phyloP scores from a whole-genome alignment of 306 rosid genomes.

The Trifolium repens region DNA sequence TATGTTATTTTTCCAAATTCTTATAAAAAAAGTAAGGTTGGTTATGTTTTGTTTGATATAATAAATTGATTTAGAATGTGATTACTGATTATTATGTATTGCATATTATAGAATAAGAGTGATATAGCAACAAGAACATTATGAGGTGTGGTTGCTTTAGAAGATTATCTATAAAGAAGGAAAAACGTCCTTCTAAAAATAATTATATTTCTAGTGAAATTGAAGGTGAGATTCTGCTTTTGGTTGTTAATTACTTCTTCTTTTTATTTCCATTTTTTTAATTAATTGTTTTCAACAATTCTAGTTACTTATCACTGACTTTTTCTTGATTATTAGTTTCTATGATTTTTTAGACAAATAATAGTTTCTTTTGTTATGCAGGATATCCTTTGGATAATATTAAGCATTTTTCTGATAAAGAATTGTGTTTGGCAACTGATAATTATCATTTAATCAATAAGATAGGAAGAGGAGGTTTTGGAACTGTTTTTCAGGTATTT shows the following conservation, averaged over 20 bases:
- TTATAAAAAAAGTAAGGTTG: neutral
- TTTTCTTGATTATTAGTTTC: slow-evolving; percentile 8
- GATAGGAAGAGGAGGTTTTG: slow-evolving; percentile 95
- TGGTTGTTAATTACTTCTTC: neutral
- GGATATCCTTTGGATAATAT: slow-evolving; percentile 59
- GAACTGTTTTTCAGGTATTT: slow-evolving; percentile 86
- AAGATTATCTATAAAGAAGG: neutral
- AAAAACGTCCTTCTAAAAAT: slow-evolving; percentile 6
- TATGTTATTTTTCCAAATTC: neutral
- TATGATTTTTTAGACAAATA: slow-evolving; percentile 15
- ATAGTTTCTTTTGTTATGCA: slow-evolving; percentile 45
- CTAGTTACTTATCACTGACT: neutral
- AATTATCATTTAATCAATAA: slow-evolving; percentile 67
- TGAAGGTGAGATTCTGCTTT: slow-evolving; percentile 59
- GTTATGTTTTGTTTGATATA: neutral
- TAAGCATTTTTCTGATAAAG: slow-evolving; percentile 66
- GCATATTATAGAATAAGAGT: neutral
- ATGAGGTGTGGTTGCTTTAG: slow-evolving; percentile 19
- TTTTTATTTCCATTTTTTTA: slow-evolving; percentile 11
- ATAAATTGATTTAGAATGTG: slow-evolving; percentile 1
- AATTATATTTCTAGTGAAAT: slow-evolving; percentile 41
- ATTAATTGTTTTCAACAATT: slow-evolving; percentile 17
- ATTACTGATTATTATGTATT: slow-evolving; percentile 3
- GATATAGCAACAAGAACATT: neutral
- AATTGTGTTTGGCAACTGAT: slow-evolving; percentile 74